Base-by-base conservation (phyloP, 192 early-diverging fungal species). In the Funneliformis mosseae region DNA sequence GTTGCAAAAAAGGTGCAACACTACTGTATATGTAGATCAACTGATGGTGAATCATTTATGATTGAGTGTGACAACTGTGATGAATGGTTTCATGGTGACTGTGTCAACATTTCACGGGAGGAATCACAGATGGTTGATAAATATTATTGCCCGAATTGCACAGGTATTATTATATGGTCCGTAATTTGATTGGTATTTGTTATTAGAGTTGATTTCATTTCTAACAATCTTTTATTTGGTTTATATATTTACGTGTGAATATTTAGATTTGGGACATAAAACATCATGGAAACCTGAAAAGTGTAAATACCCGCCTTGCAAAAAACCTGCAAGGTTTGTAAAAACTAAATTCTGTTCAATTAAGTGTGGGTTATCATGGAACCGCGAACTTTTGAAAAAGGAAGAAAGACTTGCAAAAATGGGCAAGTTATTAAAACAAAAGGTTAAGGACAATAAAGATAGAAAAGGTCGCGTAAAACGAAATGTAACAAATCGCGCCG, bases 21-120 rank as follows among this genome's bases (percentile, higher is more conserved):
- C 16, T 92, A 91, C 75, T 95, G 94, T 73, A 79, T 93, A 14
- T 95, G 94, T 71, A 88, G 85, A 14, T 81, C 83, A 25, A 83
- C 84, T 2, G 91, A 90, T 77, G 83, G 80, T 4, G 84, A 82
- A 39, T 82, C 87, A 21, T 90, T 90, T 62, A 95, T 95, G 94
- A 94, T 95, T 83, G 89, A 87, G 2, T 95, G 94, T 83, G 94
- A 95, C 77, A 81, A 78, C 16, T 95, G 94, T 71, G 88, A 91
- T 75, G 89, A 89, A 68, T 95, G 94, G 94, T 95, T 86, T 79
- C 94, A 95, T 85, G 92, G 93, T 39, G 86, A 85, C 21, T 95
- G 94, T 74, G 89, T 95, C 7, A 88, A 90, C 11, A 85, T 95
- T 42, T 85, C 84, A 11, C 85, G 88, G 42, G 84, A 83, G 2